Conservation (phyloP, 1,284 basidiomycete species). For the Irpex sp. region DNA sequence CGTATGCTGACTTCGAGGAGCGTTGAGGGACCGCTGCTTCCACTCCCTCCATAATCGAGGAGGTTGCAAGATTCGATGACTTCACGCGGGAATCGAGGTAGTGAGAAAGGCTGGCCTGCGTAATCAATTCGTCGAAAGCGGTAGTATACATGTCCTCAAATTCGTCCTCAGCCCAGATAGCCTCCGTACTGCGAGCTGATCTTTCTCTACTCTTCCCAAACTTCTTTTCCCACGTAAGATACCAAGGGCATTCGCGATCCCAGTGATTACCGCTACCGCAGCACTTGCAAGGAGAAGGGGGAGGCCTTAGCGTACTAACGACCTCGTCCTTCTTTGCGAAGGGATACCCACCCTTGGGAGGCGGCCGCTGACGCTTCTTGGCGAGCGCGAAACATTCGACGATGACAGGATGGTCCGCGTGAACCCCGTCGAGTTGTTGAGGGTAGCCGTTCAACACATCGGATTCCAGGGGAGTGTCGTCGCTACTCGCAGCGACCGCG, state of each 20-base stretch:
- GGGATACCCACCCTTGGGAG: slow-evolving; percentile 12
- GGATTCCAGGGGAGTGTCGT: too few relatives aligned
- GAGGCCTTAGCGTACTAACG: slow-evolving; percentile 2
- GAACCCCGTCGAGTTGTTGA: too few relatives aligned
- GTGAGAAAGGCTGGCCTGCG: too few relatives aligned
- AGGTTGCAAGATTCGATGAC: too few relatives aligned
- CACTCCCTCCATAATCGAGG: too few relatives aligned
- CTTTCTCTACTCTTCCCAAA: not conserved
- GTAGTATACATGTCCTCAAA: too few relatives aligned
- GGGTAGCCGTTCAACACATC: too few relatives aligned
- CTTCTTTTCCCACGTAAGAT: not conserved
- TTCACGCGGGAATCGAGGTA: too few relatives aligned
- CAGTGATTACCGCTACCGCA: slow-evolving; percentile 16
- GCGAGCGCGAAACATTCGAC: not conserved
- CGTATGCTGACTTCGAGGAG: too few relatives aligned
- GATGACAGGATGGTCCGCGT: slow-evolving; percentile 1
- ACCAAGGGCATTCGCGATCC: slow-evolving; percentile 17
- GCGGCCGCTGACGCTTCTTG: slow-evolving; percentile 3
- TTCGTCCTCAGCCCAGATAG: not conserved
- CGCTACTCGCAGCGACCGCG: too few relatives aligned
- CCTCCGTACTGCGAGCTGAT: not conserved
- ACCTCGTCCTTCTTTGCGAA: slow-evolving; percentile 10
- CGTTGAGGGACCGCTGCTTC: too few relatives aligned
- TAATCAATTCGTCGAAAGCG: too few relatives aligned
- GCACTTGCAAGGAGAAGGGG: slow-evolving; percentile 14